Conservation (phyloP, 2,329 filamentous ascomycete genomes). For the Diplodia intermedia region DNA sequence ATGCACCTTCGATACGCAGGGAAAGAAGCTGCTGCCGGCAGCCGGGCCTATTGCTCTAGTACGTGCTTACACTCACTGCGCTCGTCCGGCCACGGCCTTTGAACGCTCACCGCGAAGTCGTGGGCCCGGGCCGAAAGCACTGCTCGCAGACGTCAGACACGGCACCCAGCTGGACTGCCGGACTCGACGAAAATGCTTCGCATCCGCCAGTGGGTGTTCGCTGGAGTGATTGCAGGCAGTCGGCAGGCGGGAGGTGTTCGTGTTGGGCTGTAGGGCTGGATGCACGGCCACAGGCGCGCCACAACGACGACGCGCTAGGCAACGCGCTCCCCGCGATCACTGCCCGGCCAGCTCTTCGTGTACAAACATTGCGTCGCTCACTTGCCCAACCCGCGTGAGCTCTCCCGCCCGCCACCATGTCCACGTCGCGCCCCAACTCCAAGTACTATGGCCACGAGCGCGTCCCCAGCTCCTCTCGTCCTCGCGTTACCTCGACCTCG, state of each 20-base stretch:
- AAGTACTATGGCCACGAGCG: constrained; percentile 45
- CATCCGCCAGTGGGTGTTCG: neutral
- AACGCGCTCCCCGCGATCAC: constrained; percentile 28
- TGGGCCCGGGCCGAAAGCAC: neutral
- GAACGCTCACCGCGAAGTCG: neutral
- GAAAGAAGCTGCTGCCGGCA: neutral
- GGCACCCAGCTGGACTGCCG: neutral
- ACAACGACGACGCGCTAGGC: constrained; percentile 25
- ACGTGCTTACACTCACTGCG: neutral
- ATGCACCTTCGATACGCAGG: neutral
- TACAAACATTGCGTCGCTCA: constrained; percentile 29
- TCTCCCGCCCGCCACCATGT: constrained; percentile 40
- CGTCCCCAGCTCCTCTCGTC: constrained; percentile 43
- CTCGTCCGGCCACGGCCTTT: neutral
- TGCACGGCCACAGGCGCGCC: constrained; percentile 21
- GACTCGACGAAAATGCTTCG: neutral
- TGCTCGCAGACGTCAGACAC: neutral
- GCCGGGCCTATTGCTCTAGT: neutral
- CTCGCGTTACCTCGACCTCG: constrained; percentile 45
- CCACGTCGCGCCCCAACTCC: constrained; percentile 43
- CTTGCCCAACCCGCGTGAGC: constrained; percentile 38
- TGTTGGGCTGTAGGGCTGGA: neutral
- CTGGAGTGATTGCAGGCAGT: neutral
- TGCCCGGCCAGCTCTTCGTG: constrained; percentile 26
- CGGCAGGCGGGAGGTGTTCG: neutral